These are phyloP conservation scores for Hemisphaericaspora lyxosophila DNA, from an alignment of 1,139 yeast genomes.

Conservation along the genomic window DNA sequence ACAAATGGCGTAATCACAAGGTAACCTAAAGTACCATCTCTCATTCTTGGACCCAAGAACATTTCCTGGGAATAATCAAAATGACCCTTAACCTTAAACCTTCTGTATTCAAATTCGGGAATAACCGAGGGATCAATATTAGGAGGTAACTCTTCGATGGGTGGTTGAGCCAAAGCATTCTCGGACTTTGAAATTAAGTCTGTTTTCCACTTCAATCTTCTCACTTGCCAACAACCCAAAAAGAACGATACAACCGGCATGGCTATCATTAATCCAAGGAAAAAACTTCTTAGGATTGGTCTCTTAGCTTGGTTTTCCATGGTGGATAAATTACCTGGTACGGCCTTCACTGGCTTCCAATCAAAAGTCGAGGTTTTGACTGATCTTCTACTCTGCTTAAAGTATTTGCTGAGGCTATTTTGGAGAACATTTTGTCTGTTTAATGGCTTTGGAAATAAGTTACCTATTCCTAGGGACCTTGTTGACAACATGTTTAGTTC, in stretches of 20 bases:
- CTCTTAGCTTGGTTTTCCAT: conserved; percentile 40
- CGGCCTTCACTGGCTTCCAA: conserved; percentile 75
- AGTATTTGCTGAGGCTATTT: background rate
- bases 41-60: conserved; percentile 86
- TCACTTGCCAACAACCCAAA: conserved; percentile 92
- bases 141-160: conserved; percentile 66
- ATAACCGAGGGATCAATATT: conserved; percentile 53
- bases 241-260: conserved; percentile 89
- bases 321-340: conserved; percentile 44
- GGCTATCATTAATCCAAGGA: conserved; percentile 62
- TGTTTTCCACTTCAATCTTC: conserved; percentile 86
- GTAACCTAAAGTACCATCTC: conserved; percentile 77
- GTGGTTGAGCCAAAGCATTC: conserved; percentile 70
- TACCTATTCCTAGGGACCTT: background rate
- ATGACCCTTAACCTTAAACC: conserved; percentile 69
- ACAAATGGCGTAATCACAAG: conserved; percentile 78
- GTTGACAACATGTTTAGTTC: background rate
- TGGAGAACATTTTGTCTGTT: background rate
- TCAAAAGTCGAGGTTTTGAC: conserved; percentile 74
- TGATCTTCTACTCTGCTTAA: conserved; percentile 19
- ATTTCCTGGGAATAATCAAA: conserved; percentile 86
- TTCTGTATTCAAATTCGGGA: conserved; percentile 76
- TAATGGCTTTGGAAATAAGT: background rate
- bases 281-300: conserved; percentile 46
- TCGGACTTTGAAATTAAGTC: conserved; percentile 80